Evolutionary conservation across 257 asterid genomes (phyloP), one percentile per base, ranked within the genome.

Genomic region (Schizonepeta tenuifolia): DNA sequence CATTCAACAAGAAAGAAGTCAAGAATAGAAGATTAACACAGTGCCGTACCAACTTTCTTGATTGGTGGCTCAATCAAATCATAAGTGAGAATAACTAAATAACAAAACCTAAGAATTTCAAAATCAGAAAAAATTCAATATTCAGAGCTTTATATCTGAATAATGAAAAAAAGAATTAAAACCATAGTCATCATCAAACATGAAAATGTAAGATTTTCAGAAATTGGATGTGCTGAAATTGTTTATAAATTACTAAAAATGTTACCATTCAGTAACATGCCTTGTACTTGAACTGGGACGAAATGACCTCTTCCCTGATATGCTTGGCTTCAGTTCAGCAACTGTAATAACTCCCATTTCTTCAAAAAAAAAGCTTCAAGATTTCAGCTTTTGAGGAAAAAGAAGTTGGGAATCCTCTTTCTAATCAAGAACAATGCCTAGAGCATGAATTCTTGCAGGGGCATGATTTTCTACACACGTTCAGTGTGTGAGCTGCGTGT

Each of bases 221-320:
- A 55, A 55, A 55, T 22, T 24, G 62, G 18, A 54, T 33, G 57
- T 51, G 28, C 26, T 51, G 13, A 56, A 71, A 60, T 7, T 31
- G 36, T 57, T 35, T 9, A 5, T 6, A 50, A 47, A 44, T 20
- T 26, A 40, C 2, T 7, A 43, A 38, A 15, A 43, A 7, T 8
- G 24, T 20, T 89, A 93, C 98, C 98, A 91, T 78, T 93, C 97
- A 21, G 86, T 82, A 62, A 77, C 89, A 80, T 88, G 96, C 36
- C 90, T 88, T 51, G 96, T 83, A 77, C 96, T 88, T 13, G 97
- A 84, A 80, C 88, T 86, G 72, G 96, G 96, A 41, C 96, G 94
- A 82, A 88, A 84, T 1, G 91, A 43, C 77, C 90, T 86, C 79
- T 89, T 93, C 24, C 95, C 97, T 18, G 96, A 88, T 9, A 89